Evolutionary conservation across 805 yeast species (phyloP).

Genomic region (Saccharomycopsis fermentans): DNA sequence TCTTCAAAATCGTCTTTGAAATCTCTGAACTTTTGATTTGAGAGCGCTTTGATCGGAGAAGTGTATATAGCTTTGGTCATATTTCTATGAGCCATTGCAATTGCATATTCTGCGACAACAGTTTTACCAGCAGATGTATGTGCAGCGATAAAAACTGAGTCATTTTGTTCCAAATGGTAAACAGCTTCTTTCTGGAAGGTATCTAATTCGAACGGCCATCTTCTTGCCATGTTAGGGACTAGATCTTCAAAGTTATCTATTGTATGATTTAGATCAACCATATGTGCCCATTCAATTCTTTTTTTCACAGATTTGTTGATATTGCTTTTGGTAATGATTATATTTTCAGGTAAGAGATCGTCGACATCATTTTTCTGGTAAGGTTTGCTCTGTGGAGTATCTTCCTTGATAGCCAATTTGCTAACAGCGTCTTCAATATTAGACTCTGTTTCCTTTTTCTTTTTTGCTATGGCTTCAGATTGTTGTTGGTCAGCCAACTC

Average conservation of each 20-base stretch:
- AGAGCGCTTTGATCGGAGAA: conserved; percentile 86
- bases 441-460: conserved; percentile 7
- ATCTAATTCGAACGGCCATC: conserved; percentile 92
- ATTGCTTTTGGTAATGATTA: conserved; percentile 35
- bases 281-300: conserved; percentile 85
- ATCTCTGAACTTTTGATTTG: conserved; percentile 85
- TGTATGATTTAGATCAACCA: conserved; percentile 76
- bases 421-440: conserved; percentile 19
- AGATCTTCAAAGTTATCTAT: conserved; percentile 78
- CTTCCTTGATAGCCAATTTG: not conserved
- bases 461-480: conserved; percentile 17
- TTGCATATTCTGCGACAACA: conserved; percentile 96
- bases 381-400: not conserved
- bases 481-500: conserved; percentile 26
- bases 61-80: conserved; percentile 97
- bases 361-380: conserved; percentile 28
- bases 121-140: conserved; percentile 99
- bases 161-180: conserved; percentile 93
- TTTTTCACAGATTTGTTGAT: conserved; percentile 21
- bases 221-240: conserved; percentile 87
- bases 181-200: conserved; percentile 95
- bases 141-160: conserved; percentile 97
- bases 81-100: conserved; percentile 90
- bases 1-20: conserved; percentile 72
- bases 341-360: conserved; percentile 39